Evolutionary conservation across 83 land plant species (phyloP).

Genomic region (Diphasiastrum complanatum): DNA sequence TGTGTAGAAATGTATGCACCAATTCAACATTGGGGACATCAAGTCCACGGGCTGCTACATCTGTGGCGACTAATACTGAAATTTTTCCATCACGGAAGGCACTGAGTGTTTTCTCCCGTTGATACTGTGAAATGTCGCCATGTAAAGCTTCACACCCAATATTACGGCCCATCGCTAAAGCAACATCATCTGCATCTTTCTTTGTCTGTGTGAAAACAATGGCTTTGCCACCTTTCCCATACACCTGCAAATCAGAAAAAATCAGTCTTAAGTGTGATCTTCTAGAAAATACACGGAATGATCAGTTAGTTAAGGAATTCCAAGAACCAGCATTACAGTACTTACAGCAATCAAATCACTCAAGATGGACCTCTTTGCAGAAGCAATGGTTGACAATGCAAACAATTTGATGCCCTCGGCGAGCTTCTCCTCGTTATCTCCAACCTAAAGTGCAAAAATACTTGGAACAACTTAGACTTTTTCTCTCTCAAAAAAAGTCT

Average conservation of each 20-base stretch:
- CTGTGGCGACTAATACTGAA: constrained; percentile 23
- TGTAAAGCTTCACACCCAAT: constrained; percentile 22
- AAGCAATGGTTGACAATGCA: too few relatives aligned
- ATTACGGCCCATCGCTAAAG: constrained; percentile 4
- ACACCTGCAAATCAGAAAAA: constrained; percentile 11
- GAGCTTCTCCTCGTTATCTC: constrained; percentile 10
- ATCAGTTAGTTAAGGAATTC: not conserved
- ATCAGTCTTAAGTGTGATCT: not conserved
- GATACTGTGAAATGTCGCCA: constrained; percentile 25
- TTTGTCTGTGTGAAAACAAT: constrained; percentile 25
- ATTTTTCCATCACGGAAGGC: constrained; percentile 26
- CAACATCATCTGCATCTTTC: constrained; percentile 25
- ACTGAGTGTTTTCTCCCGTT: constrained; percentile 23
- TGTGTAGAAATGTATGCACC: constrained; percentile 5
- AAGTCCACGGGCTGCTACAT: constrained; percentile 25
- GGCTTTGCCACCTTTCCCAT: constrained; percentile 21
- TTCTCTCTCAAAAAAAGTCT: not conserved
- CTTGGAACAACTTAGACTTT: not conserved
- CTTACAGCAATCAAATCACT: too few relatives aligned
- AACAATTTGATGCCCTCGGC: constrained; percentile 8
- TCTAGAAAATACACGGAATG: not conserved
- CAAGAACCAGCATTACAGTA: not conserved
- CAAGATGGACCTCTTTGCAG: too few relatives aligned
- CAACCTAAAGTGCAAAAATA: constrained; percentile 9
- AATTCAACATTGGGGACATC: constrained; percentile 29